These are phyloP conservation scores for Suillus discolor DNA, from an alignment of 768 basidiomycete species.

Conservation along the genomic window DNA sequence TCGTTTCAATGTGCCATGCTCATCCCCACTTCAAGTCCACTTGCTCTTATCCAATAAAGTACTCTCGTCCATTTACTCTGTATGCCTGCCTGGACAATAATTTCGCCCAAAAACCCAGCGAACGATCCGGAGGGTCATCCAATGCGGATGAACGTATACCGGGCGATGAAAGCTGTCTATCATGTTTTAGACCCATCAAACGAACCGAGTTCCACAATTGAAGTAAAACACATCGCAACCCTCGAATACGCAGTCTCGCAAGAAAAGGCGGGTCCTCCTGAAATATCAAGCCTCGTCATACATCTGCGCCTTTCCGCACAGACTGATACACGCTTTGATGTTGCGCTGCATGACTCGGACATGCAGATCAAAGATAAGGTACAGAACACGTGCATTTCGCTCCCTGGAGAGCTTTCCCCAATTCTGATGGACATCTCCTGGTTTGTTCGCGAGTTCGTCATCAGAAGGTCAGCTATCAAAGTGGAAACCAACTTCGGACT, in stretches of 20 bases:
- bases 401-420: background rate
- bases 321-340: background rate
- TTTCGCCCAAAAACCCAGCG: background rate
- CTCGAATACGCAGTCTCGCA: background rate
- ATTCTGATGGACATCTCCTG: background rate
- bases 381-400: background rate
- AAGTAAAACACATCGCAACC: background rate
- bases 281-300: background rate
- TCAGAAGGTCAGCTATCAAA: background rate
- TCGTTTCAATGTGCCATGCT: too few relatives aligned
- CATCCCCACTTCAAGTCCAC: background rate
- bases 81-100: background rate
- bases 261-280: background rate
- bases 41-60: background rate
- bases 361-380: background rate
- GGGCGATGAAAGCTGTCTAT: background rate
- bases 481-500: background rate
- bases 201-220: background rate
- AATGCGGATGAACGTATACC: background rate
- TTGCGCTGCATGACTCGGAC: background rate
- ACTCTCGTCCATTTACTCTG: background rate
- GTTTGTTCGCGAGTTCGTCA: background rate
- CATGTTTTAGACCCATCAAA: background rate
- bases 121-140: background rate
- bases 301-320: background rate